Percentiles rank a stretch among this genome's conserved stretches.
Evolutionary conservation across 2,329 filamentous ascomycete genomes (phyloP).

Genomic region (Aplosporella prunicola): DNA sequence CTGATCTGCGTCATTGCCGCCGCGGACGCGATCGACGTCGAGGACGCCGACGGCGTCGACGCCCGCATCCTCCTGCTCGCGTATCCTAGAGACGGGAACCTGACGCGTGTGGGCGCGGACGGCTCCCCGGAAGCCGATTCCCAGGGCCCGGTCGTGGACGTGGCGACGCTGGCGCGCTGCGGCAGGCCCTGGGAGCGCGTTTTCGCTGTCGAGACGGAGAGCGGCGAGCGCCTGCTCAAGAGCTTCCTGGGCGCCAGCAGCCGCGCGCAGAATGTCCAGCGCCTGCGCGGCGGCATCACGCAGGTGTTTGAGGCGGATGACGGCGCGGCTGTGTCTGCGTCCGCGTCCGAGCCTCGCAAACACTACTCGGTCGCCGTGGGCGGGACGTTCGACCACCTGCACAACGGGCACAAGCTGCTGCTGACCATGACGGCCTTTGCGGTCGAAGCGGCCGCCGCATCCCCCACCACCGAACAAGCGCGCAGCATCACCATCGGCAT

Average conservation of each 20-base stretch:
- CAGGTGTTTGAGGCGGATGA: slow-evolving; percentile 15
- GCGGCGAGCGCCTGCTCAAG: slow-evolving; percentile 50
- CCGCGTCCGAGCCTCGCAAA: slow-evolving; percentile 13
- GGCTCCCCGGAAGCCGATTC: slow-evolving; percentile 22
- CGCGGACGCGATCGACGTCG: slow-evolving; percentile 51
- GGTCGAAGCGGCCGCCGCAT: slow-evolving; percentile 35
- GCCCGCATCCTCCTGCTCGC: slow-evolving; percentile 65
- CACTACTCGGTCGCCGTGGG: slow-evolving; percentile 68
- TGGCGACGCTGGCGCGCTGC: slow-evolving; percentile 38
- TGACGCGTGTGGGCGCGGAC: slow-evolving; percentile 14
- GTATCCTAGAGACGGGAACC: slow-evolving; percentile 35
- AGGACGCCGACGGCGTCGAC: slow-evolving; percentile 64
- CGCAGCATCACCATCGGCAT: slow-evolving; percentile 71
- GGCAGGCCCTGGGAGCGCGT: slow-evolving; percentile 53
- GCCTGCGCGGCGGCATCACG: slow-evolving; percentile 27
- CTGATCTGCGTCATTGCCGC: slow-evolving; percentile 65
- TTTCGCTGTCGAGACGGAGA: slow-evolving; percentile 57
- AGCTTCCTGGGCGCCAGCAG: slow-evolving; percentile 31
- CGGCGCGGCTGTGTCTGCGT: slow-evolving; percentile 4
- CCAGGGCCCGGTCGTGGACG: slow-evolving; percentile 42
- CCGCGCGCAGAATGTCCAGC: slow-evolving; percentile 23
- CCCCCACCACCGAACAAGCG: slow-evolving; percentile 15
- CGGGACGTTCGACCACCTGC: slow-evolving; percentile 93
- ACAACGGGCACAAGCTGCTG: slow-evolving; percentile 91
- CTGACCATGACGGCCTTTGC: slow-evolving; percentile 77